A percentile compares a stretch with the other conserved stretches of the same genome.
Evolutionary conservation across 768 basidiomycete species (phyloP).

Genomic region (Mycena belliarum): DNA sequence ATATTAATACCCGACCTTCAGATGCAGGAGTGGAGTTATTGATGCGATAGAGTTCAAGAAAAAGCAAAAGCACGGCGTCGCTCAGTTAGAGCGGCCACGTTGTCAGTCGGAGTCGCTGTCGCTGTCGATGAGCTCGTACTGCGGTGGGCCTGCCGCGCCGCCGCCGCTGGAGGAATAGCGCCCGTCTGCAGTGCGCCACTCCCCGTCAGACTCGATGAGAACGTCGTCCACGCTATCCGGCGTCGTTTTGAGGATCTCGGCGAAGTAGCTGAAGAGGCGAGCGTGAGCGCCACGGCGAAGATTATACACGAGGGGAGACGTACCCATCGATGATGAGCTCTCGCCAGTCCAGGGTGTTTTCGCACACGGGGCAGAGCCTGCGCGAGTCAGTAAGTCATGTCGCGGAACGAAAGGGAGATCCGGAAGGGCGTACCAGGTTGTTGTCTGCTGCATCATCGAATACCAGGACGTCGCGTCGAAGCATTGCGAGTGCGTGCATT

Average conservation of each 20-base stretch:
- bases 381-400: too few relatives aligned
- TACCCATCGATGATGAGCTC: constrained; percentile 75
- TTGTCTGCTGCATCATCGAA: constrained; percentile 72
- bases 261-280: constrained; percentile 51
- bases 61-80: background rate
- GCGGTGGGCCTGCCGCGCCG: background rate
- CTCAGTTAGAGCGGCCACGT: background rate
- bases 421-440: constrained; percentile 49
- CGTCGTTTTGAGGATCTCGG: constrained; percentile 59
- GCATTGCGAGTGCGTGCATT: constrained; percentile 70
- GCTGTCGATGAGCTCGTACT: background rate
- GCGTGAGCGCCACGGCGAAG: background rate
- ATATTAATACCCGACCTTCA: too few relatives aligned
- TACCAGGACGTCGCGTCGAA: constrained; percentile 77
- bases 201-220: constrained; percentile 69
- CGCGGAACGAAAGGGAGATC: background rate
- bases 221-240: constrained; percentile 67
- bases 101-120: background rate
- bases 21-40: too few relatives aligned
- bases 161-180: constrained; percentile 48
- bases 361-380: constrained; percentile 67
- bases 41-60: too few relatives aligned
- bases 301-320: background rate
- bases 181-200: constrained; percentile 72
- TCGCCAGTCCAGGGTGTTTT: constrained; percentile 55